phyloP scores from a whole-genome alignment of 2,329 filamentous ascomycete species.

The Paecilomyces fulvus region DNA sequence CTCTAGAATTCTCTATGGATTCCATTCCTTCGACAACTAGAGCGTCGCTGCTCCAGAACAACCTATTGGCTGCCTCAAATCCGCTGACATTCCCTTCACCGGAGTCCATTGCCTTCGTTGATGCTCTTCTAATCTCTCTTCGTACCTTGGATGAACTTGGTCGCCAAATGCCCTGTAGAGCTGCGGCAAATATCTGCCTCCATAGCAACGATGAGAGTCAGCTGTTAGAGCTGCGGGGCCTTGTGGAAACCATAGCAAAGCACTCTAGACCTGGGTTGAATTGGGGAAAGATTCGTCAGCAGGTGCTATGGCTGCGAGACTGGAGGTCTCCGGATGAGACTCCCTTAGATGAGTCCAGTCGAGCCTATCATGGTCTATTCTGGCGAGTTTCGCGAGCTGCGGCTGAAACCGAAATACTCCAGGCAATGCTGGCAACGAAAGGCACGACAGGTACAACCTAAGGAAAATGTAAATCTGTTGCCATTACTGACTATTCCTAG shows the following conservation, averaged over 20 bases:
- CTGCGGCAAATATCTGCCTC: constrained; percentile 43
- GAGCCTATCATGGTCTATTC: constrained; percentile 35
- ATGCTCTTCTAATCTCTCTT: constrained; percentile 33
- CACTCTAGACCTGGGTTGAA: constrained; percentile 38
- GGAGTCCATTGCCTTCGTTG: constrained; percentile 32
- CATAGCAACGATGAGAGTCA: constrained; percentile 47
- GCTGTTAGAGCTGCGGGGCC: constrained; percentile 42
- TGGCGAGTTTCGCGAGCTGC: constrained; percentile 42
- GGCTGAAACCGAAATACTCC: constrained; percentile 51
- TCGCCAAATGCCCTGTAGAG: constrained; percentile 26
- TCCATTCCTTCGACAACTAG: constrained; percentile 29
- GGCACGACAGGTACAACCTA: constrained; percentile 17
- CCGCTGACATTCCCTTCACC: constrained; percentile 32
- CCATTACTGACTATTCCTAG: constrained; percentile 12
- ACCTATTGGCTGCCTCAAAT: constrained; percentile 31
- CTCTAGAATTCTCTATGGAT: constrained; percentile 21
- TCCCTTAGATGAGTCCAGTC: constrained; percentile 15
- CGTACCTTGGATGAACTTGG: constrained; percentile 32
- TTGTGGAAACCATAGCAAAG: constrained; percentile 41
- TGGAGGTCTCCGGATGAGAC: constrained; percentile 40
- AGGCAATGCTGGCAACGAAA: constrained; percentile 43
- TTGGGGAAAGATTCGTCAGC: constrained; percentile 42
- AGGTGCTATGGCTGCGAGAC: constrained; percentile 52
- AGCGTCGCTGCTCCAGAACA: constrained; percentile 33
- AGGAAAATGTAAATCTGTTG: not conserved